Conservation (phyloP, 805 yeast species). For the Vanderwaltozyma yarrowii region DNA sequence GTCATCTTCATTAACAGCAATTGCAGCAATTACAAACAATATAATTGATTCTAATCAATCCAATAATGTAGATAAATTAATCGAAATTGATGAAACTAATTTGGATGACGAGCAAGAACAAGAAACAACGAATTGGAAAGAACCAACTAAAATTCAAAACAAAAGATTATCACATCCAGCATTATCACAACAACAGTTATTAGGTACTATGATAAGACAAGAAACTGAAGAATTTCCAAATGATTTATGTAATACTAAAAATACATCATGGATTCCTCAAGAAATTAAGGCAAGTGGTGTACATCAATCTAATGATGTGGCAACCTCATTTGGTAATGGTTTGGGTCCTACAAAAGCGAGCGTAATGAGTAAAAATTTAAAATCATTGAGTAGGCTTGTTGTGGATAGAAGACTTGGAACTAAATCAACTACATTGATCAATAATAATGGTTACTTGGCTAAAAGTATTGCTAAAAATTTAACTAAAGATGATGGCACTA, state of each 20-base stretch:
- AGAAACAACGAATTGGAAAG: conserved; percentile 33
- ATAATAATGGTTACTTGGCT: not conserved
- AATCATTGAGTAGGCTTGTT: conserved; percentile 23
- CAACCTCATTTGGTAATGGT: conserved; percentile 27
- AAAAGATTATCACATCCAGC: conserved; percentile 6
- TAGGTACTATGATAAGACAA: conserved; percentile 13
- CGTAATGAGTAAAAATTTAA: conserved; percentile 24
- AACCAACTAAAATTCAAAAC: conserved; percentile 7
- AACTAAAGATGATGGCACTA: too few species aligned
- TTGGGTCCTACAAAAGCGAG: conserved; percentile 28
- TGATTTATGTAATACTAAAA: conserved; percentile 19
- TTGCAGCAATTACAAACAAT: too few species aligned
- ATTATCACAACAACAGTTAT: conserved; percentile 3
- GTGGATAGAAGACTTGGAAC: conserved; percentile 23
- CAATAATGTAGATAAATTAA: not conserved
- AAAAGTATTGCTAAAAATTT: too few species aligned
- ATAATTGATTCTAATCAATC: too few species aligned
- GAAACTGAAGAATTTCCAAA: conserved; percentile 27
- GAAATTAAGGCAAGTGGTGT: conserved; percentile 32
- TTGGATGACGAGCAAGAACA: conserved; percentile 1
- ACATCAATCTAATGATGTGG: conserved; percentile 28
- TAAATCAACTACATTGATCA: not conserved
- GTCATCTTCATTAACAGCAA: not conserved
- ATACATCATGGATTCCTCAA: conserved; percentile 18
- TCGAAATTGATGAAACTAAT: not conserved